These are phyloP conservation scores for Salix arbutifolia DNA, from an alignment of 345 rosid genomes.

Conservation along the genomic window DNA sequence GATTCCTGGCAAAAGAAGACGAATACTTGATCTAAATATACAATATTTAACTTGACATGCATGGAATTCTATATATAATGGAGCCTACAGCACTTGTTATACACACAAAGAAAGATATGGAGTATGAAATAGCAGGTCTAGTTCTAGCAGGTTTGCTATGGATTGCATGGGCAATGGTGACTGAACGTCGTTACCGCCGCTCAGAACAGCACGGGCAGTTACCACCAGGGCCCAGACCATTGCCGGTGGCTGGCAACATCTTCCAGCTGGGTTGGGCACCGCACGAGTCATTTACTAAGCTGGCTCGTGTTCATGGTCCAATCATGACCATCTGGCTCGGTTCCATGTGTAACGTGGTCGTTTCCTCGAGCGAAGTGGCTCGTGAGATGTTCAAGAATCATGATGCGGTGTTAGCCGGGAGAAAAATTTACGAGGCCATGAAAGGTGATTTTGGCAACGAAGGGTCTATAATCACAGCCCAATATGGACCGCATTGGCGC, in stretches of 20 bases:
- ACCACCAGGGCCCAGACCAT: slow-evolving; percentile 69
- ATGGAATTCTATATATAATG: background rate
- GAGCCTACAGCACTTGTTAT: background rate
- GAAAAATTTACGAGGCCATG: slow-evolving; percentile 80
- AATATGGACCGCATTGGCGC: slow-evolving; percentile 77
- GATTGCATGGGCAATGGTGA: slow-evolving; percentile 36
- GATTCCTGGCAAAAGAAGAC: too few species aligned
- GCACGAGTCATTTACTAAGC: slow-evolving; percentile 46
- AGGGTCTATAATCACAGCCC: slow-evolving; percentile 67
- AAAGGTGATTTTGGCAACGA: slow-evolving; percentile 52
- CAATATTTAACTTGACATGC: too few species aligned
- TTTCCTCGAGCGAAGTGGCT: slow-evolving; percentile 61
- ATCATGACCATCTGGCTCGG: slow-evolving; percentile 76
- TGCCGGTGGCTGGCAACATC: slow-evolving; percentile 67
- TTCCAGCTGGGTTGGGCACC: slow-evolving; percentile 57
- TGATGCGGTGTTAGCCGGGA: slow-evolving; percentile 60
- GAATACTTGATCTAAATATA: too few species aligned
- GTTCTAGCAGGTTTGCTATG: slow-evolving; percentile 32
- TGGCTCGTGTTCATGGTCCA: slow-evolving; percentile 56
- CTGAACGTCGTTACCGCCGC: slow-evolving; percentile 33
- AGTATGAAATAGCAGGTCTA: slow-evolving; percentile 29
- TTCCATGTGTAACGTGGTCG: slow-evolving; percentile 63
- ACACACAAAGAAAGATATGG: slow-evolving; percentile 20
- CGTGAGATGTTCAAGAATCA: slow-evolving; percentile 74
- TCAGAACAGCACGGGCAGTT: slow-evolving; percentile 25